These are phyloP conservation scores for Lachnellula willkommii DNA, from an alignment of 2,329 filamentous ascomycete species.

Conservation along the genomic window DNA sequence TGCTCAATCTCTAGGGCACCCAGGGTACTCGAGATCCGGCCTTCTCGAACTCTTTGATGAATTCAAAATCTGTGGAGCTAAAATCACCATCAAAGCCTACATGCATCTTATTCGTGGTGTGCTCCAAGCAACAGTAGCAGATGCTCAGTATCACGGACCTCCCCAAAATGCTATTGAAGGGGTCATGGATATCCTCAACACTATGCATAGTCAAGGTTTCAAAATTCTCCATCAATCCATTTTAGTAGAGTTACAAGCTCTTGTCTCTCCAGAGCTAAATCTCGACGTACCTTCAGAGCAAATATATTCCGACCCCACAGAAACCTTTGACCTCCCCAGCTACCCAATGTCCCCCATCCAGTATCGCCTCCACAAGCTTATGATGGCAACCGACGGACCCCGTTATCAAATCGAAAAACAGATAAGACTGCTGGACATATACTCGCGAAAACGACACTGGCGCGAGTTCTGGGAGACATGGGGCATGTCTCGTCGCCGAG, in stretches of 20 bases:
- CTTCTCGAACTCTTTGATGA: conserved; percentile 33
- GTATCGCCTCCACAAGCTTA: conserved; percentile 36
- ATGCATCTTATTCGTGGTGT: conserved; percentile 35
- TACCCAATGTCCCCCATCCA: conserved; percentile 16
- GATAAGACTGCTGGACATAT: conserved; percentile 40
- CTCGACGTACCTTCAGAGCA: conserved; percentile 21
- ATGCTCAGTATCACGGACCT: conserved; percentile 20
- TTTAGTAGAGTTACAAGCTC: conserved; percentile 25
- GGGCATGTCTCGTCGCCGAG: conserved; percentile 47
- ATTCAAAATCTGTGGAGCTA: conserved; percentile 32
- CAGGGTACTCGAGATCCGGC: conserved; percentile 32
- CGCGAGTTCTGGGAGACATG: conserved; percentile 57
- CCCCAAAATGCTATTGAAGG: conserved; percentile 20
- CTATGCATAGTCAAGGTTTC: conserved; percentile 37
- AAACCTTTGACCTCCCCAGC: conserved; percentile 22
- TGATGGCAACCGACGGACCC: conserved; percentile 42
- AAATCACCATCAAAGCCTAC: conserved; percentile 33
- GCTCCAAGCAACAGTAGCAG: conserved; percentile 25
- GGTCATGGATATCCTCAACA: conserved; percentile 38
- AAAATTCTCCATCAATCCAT: conserved; percentile 34
- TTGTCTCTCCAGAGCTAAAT: conserved; percentile 6
- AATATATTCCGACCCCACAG: conserved; percentile 21
- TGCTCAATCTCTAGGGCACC: conserved; percentile 36
- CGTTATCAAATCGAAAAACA: conserved; percentile 37
- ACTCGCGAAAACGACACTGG: conserved; percentile 47